A percentile compares a stretch with the other conserved stretches of the same genome.
These are phyloP conservation scores for Aspergillus novoparasiticus DNA, from an alignment of 2,329 filamentous ascomycete species.

Conservation along the genomic window DNA sequence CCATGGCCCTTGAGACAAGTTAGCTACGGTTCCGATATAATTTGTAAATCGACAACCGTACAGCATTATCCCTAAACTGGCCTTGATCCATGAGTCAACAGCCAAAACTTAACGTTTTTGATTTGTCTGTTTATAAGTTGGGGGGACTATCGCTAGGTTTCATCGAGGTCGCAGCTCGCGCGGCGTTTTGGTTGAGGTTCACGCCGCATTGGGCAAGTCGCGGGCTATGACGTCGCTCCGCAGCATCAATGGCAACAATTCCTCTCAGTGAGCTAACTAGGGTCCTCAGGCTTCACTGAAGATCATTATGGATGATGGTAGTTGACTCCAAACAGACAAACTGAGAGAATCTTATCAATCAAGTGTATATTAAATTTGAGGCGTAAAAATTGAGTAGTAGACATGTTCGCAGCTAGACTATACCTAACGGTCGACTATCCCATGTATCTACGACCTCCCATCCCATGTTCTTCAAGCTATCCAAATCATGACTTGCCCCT, in stretches of 20 bases:
- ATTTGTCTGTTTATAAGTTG: background rate
- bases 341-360: background rate
- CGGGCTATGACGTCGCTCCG: conserved; percentile 32
- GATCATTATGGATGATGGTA: background rate
- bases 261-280: background rate
- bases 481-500: conserved; percentile 17
- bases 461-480: conserved; percentile 29
- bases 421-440: conserved; percentile 38
- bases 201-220: conserved; percentile 15
- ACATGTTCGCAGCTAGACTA: conserved; percentile 22
- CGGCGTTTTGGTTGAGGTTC: conserved; percentile 2
- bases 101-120: background rate
- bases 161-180: background rate
- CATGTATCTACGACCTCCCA: conserved; percentile 34
- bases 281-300: background rate
- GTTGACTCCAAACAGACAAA: background rate
- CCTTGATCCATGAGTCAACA: conserved; percentile 9
- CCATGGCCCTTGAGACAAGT: conserved; percentile 28
- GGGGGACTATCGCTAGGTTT: background rate
- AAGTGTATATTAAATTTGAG: background rate
- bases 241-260: background rate
- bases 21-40: conserved; percentile 7
- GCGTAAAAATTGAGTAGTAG: background rate
- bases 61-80: conserved; percentile 16
- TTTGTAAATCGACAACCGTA: conserved; percentile 21